Base-by-base conservation (phyloP, 2,329 filamentous ascomycete genomes). In the Talaromyces sp. region DNA sequence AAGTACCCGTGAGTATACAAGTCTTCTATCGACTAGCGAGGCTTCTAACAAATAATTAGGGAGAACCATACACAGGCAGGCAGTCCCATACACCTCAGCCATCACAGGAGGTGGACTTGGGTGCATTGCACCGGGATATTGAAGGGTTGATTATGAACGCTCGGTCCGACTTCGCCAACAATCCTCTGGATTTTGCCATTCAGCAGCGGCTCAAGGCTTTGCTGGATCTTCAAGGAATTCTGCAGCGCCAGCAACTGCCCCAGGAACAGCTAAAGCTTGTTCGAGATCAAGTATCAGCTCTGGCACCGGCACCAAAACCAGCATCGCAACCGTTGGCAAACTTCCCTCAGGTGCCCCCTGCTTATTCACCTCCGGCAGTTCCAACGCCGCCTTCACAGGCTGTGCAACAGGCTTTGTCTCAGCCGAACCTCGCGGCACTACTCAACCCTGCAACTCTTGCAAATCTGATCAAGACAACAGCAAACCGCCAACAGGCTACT, bases 201-300 rank as follows among this genome's bases (percentile, higher is more conserved):
- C 89, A 91, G 74, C 88, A 86, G 72, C 91, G 90, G 78, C 81
- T 96, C 72, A 90, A 91, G 78, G 92, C 92, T 65, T 85, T 97
- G 68, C 81, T 93, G 76, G 91, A 95, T 76, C 84, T 98, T 66
- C 91, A 96, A 79, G 87, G 83, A 68, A 85, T 94, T 67, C 81
- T 97, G 72, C 87, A 90, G 75, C 88, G 83, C 68, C 89, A 92
- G 76, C 87, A 88, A 72, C 82, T 96, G 73, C 89, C 89, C 63
- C 87, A 87, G 69, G 88, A 93, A 71, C 90, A 96, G 79, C 84
- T 96, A 73, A 87, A 90, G 77, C 86, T 90, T 75, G 90, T 96
- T 77, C 91, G 89, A 77, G 88, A 89, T 74, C 91, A 95, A 84
- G 88, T 97, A 76, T 87, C 89, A 75, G 87, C 88, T 76, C 84